Evolutionary conservation across 1,284 basidiomycete genomes (phyloP).

Genomic region (Ustilago trichophora): DNA sequence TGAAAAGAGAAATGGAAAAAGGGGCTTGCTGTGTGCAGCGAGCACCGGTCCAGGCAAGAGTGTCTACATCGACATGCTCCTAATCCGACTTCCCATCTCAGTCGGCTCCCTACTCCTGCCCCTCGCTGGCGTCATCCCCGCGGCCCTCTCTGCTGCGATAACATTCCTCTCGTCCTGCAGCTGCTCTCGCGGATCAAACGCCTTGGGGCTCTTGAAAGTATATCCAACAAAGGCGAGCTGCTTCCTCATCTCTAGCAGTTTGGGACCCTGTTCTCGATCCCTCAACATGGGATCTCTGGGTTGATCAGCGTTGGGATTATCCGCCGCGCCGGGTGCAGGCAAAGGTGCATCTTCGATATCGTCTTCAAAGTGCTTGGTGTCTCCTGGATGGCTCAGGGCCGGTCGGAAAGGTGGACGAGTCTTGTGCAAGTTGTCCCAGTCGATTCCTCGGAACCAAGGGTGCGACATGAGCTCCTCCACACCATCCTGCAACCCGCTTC

Average conservation of each 20-base stretch:
- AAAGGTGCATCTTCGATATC: slow-evolving; percentile 88
- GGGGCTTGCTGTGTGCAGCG: too few relatives aligned
- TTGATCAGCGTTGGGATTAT: slow-evolving; percentile 72
- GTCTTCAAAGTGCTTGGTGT: slow-evolving; percentile 70
- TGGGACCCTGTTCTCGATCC: slow-evolving; percentile 82
- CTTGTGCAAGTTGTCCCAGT: slow-evolving; percentile 47
- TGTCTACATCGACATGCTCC: slow-evolving; percentile 64
- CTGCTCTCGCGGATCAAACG: slow-evolving; percentile 52
- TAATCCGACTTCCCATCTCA: slow-evolving; percentile 47
- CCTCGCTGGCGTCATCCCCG: slow-evolving; percentile 19
- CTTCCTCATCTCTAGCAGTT: slow-evolving; percentile 88
- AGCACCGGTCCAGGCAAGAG: too few relatives aligned
- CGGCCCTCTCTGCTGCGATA: slow-evolving; percentile 39
- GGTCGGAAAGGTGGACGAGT: slow-evolving; percentile 88
- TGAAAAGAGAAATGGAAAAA: too few relatives aligned
- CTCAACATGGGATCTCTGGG: slow-evolving; percentile 87
- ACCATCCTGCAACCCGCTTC: slow-evolving; percentile 72
- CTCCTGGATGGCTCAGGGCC: slow-evolving; percentile 71
- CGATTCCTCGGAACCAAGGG: slow-evolving; percentile 60
- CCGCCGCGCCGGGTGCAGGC: slow-evolving; percentile 84
- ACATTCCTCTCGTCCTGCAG: slow-evolving; percentile 42
- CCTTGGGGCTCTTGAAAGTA: slow-evolving; percentile 60
- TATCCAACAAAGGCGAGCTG: slow-evolving; percentile 79
- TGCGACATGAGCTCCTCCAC: slow-evolving; percentile 84
- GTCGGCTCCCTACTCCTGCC: slow-evolving; percentile 33